Base-by-base conservation (phyloP, 2,329 filamentous ascomycete genomes). In the Aspergillus novofumigatus region DNA sequence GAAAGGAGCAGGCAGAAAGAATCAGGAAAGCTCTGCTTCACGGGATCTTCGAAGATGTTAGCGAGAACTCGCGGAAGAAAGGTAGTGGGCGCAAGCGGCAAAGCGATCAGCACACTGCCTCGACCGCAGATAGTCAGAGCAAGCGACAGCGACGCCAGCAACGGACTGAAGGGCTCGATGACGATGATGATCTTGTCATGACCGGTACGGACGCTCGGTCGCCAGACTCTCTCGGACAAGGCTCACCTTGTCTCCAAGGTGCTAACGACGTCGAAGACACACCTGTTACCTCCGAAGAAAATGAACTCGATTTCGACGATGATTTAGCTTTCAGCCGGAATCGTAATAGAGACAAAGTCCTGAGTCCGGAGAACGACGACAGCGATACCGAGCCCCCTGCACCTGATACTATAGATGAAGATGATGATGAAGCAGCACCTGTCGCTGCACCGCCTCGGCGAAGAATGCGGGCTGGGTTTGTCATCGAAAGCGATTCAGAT, bases 1-100 rank as follows among this genome's bases (percentile, higher is more conserved):
- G 89, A 51, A 80, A 84, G 61, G 82, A 82, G 50, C 83, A 81
- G 52, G 75, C 74, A 28, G 73, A 77, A 32, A 76, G 77, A 17
- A 78, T 84, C 56, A 76, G 77, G 55, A 77, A 79, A 52, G 78
- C 79, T 5, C 62, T 84, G 54, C 71, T 78, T 41, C 76, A 73
- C 54, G 77, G 74, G 3, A 63, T 64, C 20, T 57, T 66, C n/a
- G 63, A 69, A 23, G 64, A 68, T 5, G 65, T 69, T 42, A 61
- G 59, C 23, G 55, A 41, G 62, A 71, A 64, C 59, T 64, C 61
- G 58, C 57, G 54, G 54, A 72, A 69, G 54, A 69, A 63, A 55
- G 59, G 62, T 29, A 67, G 58, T 25, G 64, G 55, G 51, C 64
- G 70, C 29, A 72, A 72, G 59, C 64, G 69, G 56, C 61, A 66